These are phyloP conservation scores for Eremothecium cymbalariae DNA, from an alignment of 1,139 yeast genomes.

Conservation along the genomic window DNA sequence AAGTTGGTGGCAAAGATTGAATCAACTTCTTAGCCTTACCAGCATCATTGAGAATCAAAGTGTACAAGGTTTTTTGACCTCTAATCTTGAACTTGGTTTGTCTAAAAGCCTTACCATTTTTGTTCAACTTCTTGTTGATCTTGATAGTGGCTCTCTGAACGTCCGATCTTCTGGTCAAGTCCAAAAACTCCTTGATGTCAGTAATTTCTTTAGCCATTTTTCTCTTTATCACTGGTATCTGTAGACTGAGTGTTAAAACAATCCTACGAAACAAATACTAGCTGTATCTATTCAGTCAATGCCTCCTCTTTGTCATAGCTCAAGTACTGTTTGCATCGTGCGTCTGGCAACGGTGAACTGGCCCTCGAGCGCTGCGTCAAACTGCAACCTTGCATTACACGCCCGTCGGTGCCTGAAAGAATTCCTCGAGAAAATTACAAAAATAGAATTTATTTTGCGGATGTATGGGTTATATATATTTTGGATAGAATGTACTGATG, in stretches of 20 bases:
- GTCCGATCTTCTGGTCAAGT: constrained; percentile 96
- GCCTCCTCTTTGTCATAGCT: too few relatives aligned
- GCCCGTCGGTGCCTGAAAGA: too few relatives aligned
- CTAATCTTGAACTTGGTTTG: constrained; percentile 99
- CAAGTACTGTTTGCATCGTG: too few relatives aligned
- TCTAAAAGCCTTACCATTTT: constrained; percentile 78
- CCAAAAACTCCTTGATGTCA: constrained; percentile 97
- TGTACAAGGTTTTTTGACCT: constrained; percentile 91
- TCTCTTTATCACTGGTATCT: too few relatives aligned
- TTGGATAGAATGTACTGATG: not conserved
- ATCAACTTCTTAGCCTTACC: constrained; percentile 97
- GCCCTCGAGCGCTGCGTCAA: too few relatives aligned
- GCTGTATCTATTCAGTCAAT: too few relatives aligned
- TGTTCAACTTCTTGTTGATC: constrained; percentile 78
- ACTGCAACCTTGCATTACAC: too few relatives aligned
- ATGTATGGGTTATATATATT: constrained; percentile 5
- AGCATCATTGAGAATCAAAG: constrained; percentile 91
- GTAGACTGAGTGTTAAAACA: too few relatives aligned
- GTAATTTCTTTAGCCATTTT: constrained; percentile 59
- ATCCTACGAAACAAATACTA: too few relatives aligned
- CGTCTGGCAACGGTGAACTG: too few relatives aligned
- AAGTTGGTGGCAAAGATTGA: constrained; percentile 96
- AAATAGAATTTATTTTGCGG: constrained; percentile 4
- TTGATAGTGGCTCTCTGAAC: constrained; percentile 87
- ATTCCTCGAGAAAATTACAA: too few relatives aligned